phyloP scores from a whole-genome alignment of 768 basidiomycete genomes.

The Auricularia sp. region DNA sequence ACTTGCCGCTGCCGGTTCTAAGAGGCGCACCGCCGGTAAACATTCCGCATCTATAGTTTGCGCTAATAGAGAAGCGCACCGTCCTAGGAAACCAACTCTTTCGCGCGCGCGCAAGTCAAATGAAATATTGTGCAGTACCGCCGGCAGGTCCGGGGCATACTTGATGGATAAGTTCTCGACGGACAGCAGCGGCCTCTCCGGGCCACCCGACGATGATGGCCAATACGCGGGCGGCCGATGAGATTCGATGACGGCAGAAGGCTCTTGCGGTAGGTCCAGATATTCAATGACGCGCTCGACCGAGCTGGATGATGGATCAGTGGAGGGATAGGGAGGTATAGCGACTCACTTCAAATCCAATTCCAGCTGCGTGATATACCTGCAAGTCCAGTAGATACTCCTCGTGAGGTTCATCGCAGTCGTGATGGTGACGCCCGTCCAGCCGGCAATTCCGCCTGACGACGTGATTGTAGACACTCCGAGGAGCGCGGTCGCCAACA shows the following conservation, averaged over 20 bases:
- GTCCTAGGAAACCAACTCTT: slow-evolving; percentile 26
- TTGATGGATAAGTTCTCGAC: slow-evolving; percentile 22
- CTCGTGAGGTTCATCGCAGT: slow-evolving; percentile 12
- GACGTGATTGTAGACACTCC: background rate
- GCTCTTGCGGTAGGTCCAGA: slow-evolving; percentile 19
- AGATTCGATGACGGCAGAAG: slow-evolving; percentile 22
- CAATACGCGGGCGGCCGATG: slow-evolving; percentile 22
- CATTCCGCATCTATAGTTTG: too few relatives aligned
- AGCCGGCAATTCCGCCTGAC: slow-evolving; percentile 8
- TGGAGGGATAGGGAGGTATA: background rate
- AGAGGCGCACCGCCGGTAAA: too few relatives aligned
- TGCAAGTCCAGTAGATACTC: slow-evolving; percentile 8
- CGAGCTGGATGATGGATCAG: slow-evolving; percentile 1
- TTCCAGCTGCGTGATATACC: slow-evolving; percentile 16
- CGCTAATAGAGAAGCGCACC: slow-evolving; percentile 17
- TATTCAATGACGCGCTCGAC: slow-evolving; percentile 23
- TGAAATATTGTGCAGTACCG: slow-evolving; percentile 25
- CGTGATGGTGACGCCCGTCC: slow-evolving; percentile 45
- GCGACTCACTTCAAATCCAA: slow-evolving; percentile 7
- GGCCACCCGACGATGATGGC: slow-evolving; percentile 14
- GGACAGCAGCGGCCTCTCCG: slow-evolving; percentile 16
- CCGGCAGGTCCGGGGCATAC: slow-evolving; percentile 15
- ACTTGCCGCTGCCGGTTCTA: slow-evolving; percentile 14
- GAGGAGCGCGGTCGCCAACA: background rate
- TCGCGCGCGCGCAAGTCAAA: slow-evolving; percentile 21